A percentile compares a stretch with the other conserved stretches of the same genome.
These are phyloP conservation scores for Symbiodinium pilosum DNA, from an alignment of 73 alveolate species.

Conservation along the genomic window DNA sequence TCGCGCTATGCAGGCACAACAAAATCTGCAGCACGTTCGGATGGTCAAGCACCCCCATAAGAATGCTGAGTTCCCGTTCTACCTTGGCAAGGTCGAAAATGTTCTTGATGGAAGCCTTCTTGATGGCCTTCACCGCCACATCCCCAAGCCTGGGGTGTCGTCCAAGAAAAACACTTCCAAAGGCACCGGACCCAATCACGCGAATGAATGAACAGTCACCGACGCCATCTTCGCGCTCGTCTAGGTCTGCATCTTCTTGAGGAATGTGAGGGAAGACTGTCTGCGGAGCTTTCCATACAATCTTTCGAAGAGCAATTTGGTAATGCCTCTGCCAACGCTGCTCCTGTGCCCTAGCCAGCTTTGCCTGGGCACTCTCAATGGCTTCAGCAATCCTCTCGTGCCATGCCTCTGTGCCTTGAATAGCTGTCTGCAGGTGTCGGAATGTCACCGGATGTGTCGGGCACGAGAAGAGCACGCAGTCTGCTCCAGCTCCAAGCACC, in stretches of 20 bases:
- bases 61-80: conserved; percentile 75
- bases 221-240: conserved; percentile 71
- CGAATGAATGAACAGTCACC: conserved; percentile 63
- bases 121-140: conserved; percentile 86
- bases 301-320: conserved; percentile 63
- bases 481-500: conserved; percentile 73
- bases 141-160: conserved; percentile 72
- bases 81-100: conserved; percentile 58
- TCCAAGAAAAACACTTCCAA: conserved; percentile 39
- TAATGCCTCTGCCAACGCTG: conserved; percentile 84
- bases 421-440: conserved; percentile 50
- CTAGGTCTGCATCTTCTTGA: conserved; percentile 35
- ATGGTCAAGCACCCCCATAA: conserved; percentile 65
- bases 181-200: conserved; percentile 68
- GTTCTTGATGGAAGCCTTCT: conserved; percentile 53
- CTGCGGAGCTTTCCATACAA: conserved; percentile 71
- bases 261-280: conserved; percentile 82
- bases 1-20: conserved; percentile 57
- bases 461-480: conserved; percentile 67
- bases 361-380: conserved; percentile 77
- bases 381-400: conserved; percentile 81
- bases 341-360: conserved; percentile 78
- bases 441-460: conserved; percentile 79
- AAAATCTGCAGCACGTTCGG: conserved; percentile 72
- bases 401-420: conserved; percentile 78